These are phyloP conservation scores for Talaromyces sp. DNA, from an alignment of 2,329 filamentous ascomycete genomes.

Conservation along the genomic window DNA sequence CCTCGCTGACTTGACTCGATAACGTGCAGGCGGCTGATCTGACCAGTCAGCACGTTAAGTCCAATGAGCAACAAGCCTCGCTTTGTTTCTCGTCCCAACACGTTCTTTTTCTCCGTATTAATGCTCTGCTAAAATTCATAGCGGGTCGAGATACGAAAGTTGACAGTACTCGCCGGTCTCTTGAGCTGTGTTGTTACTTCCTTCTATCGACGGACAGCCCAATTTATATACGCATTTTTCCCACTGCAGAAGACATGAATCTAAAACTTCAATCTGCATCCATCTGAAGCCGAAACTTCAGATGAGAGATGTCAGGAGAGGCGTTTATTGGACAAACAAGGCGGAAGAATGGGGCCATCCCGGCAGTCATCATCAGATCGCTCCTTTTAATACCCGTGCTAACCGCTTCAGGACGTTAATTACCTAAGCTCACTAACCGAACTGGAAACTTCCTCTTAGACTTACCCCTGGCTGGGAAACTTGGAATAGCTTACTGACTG, in stretches of 20 bases:
- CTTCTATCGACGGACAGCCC: background rate
- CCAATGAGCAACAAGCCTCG: background rate
- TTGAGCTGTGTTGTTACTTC: background rate
- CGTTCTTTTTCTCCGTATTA: background rate
- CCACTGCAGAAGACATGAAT: background rate
- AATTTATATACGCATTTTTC: background rate
- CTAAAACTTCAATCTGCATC: background rate
- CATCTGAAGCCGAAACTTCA: background rate
- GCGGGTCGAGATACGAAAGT: background rate
- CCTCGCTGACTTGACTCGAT: conserved; percentile 4
- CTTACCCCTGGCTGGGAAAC: background rate
- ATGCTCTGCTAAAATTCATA: background rate
- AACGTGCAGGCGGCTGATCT: conserved; percentile 8
- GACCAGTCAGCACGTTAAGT: background rate
- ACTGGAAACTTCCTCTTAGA: background rate
- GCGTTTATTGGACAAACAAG: conserved; percentile 2
- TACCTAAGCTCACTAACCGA: background rate
- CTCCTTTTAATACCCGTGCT: background rate
- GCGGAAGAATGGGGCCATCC: conserved; percentile 3
- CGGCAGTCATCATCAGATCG: conserved; percentile 5
- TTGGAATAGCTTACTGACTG: background rate
- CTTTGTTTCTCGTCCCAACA: conserved; percentile 4
- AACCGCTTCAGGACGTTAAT: conserved; percentile 5
- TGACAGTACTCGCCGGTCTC: background rate
- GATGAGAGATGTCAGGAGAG: background rate